phyloP scores from a whole-genome alignment of 1,284 basidiomycete genomes.

The Leccinum fallax region DNA sequence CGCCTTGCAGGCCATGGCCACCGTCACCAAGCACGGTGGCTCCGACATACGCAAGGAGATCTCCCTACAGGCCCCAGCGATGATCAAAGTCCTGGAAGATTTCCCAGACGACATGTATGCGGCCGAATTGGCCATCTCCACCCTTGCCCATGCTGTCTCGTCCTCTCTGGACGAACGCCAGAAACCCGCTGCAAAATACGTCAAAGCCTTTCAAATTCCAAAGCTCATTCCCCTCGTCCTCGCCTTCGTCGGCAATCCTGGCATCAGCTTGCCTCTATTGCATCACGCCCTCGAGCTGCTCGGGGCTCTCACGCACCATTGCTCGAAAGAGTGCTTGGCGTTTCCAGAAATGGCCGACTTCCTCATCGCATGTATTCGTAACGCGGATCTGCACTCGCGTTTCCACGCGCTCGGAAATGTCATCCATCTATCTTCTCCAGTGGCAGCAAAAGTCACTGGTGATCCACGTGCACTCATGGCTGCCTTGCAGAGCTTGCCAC shows the following conservation, averaged over 20 bases:
- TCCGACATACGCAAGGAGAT: constrained; percentile 49
- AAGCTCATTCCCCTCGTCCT: constrained; percentile 46
- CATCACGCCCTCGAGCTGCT: constrained; percentile 53
- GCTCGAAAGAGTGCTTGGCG: constrained; percentile 43
- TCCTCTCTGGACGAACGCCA: constrained; percentile 44
- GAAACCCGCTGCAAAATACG: constrained; percentile 33
- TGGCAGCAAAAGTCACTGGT: constrained; percentile 43
- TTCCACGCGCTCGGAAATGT: constrained; percentile 50
- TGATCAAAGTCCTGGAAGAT: constrained; percentile 49
- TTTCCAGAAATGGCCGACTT: constrained; percentile 47
- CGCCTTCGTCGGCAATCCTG: constrained; percentile 45
- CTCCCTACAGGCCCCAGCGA: constrained; percentile 40
- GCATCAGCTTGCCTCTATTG: constrained; percentile 43
- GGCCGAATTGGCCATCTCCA: constrained; percentile 51
- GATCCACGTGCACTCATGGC: constrained; percentile 47
- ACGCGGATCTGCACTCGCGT: constrained; percentile 51
- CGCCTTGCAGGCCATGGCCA: constrained; percentile 53
- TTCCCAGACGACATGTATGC: constrained; percentile 49
- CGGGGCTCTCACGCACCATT: constrained; percentile 44
- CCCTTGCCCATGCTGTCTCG: constrained; percentile 51
- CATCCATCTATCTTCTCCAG: constrained; percentile 48
- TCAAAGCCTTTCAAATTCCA: constrained; percentile 46
- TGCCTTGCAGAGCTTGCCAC: constrained; percentile 43
- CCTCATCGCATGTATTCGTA: constrained; percentile 58
- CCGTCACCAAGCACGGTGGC: constrained; percentile 62